Evolutionary conservation across 768 basidiomycete species (phyloP), one percentile per base, ranked within the genome.

Genomic region (Nevesoporus exiguus): DNA sequence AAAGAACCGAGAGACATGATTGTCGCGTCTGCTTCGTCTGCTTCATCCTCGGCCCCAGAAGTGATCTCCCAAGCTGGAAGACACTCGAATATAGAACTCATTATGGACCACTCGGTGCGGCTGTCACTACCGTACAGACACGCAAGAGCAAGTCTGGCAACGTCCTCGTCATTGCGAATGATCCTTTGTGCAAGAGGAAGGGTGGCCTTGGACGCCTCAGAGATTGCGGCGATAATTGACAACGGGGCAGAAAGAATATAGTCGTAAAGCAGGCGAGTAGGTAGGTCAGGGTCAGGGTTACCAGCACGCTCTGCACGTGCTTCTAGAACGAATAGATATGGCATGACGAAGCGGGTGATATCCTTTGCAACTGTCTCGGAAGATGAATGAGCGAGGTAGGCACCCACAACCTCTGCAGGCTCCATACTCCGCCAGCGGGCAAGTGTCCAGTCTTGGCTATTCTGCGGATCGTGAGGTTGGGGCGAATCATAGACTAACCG

Each of bases 31-130:
- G 84, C 85, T 47, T 83, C 83, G 55, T 92, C 92, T 46, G 77
- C 81, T 54, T 89, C 80, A 39, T 79, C 77, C 44, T 85, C 81
- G 37, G 77, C 80, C n/a, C 77, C 78, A 39, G 68, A 67, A 8
- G 71, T 56, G 40, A 84, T 74, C 52, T 84, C 85, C 92, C 95
- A 97, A 3, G 87, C 96, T 0, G 96, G 96, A 30, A 98, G 77
- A 66, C 95, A 99, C 67, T 99, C 96, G 68, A 99, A 98, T 47
- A 99, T 90, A 30, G 77, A 75, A 59, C 88, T 91, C 94, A 97
- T 98, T 5, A 76, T 84, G 1, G 83, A 65, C 92, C 91, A 96
- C 59, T 85, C 79, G 54, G 83, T 76, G 31, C 86, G 71, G 51
- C 80, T 80, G 55, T 84, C 79, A 61, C 82, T 88, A 14, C 93